Base-by-base conservation (phyloP, 805 yeast genomes). In the Kazachstania taianensis region DNA sequence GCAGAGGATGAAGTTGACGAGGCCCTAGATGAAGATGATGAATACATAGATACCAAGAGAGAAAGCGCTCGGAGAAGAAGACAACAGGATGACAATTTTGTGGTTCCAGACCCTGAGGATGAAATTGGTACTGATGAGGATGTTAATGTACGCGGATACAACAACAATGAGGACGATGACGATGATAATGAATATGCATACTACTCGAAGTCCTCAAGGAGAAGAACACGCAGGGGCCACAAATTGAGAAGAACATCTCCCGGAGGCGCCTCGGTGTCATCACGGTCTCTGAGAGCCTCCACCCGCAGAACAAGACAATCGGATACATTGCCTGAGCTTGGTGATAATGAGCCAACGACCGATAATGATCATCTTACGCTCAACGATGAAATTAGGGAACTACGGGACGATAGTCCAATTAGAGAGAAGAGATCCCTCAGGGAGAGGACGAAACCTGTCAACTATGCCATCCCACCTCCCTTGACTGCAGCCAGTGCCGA, bases 381-480 rank as follows among this genome's bases (percentile, higher is more conserved):
- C 23, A 72, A 72, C 34, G 75, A 78, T 43, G 94, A 82, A 52
- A 62, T 82, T 12, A 72, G 70, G 36, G 85, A 78, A 19, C 53
- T 81, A 30, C 70, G 74, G 48, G 78, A 75, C 3, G 75, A 78
- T 10, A 77, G 83, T 2, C 69, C 72, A 3, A 62, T 69, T 19
- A 34, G 32, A 15, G 70, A 67, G 33, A 65, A 73, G 36, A 65
- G 76, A 45, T 59, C 67, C 5, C 57, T 79, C 16, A 67, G 87
- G 36, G 78, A 76, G 42, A 57, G 86, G 42, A 75, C 86, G 38
- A 75, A 84, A 44, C 76, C 77, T 19, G 76, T 87, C 8, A 81
- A 86, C 51, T 86, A 86, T 54, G 72, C 78, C 10, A 66, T 86
- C 7, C 89, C 94, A 0, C 95, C 95, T 1, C 94, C 94, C 4